A percentile compares a stretch with the other conserved stretches of the same genome.
phyloP scores from a whole-genome alignment of 371 early-diverging fungal species.

The Rhizopus stolonifer region DNA sequence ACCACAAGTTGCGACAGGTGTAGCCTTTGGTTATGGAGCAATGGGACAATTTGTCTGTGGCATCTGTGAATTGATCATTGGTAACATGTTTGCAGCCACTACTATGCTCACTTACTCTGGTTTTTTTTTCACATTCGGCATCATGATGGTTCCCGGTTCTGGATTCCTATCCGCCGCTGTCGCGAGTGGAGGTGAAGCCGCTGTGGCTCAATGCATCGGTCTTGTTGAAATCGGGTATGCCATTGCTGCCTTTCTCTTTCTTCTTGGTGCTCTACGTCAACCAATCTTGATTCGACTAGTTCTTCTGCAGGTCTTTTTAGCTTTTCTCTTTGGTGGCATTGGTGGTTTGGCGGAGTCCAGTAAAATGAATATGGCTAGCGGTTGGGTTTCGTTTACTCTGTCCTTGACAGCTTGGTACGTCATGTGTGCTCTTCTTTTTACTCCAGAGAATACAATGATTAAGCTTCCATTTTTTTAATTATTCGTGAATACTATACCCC shows the following conservation, averaged over 20 bases:
- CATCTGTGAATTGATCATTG: conserved; percentile 28
- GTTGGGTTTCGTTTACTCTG: conserved; percentile 40
- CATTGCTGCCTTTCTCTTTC: conserved; percentile 33
- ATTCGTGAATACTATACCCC: background rate
- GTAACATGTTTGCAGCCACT: conserved; percentile 42
- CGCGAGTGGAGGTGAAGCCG: conserved; percentile 20
- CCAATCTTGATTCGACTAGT: conserved; percentile 32
- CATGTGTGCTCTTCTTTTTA: conserved; percentile 32
- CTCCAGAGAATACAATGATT: conserved; percentile 32
- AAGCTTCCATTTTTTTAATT: conserved; percentile 39
- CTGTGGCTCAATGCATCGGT: conserved; percentile 29
- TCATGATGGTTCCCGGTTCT: conserved; percentile 37
- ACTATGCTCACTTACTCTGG: conserved; percentile 39
- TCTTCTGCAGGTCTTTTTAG: conserved; percentile 38
- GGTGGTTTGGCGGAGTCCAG: conserved; percentile 25
- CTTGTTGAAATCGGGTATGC: conserved; percentile 35
- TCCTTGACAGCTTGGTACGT: conserved; percentile 39
- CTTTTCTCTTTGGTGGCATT: conserved; percentile 36
- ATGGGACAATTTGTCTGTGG: conserved; percentile 41
- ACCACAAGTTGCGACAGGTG: conserved; percentile 39
- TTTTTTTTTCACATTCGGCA: conserved; percentile 40
- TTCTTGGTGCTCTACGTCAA: conserved; percentile 39
- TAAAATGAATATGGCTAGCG: conserved; percentile 24
- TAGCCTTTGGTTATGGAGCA: conserved; percentile 38
- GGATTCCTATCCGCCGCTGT: conserved; percentile 29